Evolutionary conservation across 805 yeast species (phyloP), one percentile per base, ranked within the genome.

Genomic region (Metschnikowia rubicola): DNA sequence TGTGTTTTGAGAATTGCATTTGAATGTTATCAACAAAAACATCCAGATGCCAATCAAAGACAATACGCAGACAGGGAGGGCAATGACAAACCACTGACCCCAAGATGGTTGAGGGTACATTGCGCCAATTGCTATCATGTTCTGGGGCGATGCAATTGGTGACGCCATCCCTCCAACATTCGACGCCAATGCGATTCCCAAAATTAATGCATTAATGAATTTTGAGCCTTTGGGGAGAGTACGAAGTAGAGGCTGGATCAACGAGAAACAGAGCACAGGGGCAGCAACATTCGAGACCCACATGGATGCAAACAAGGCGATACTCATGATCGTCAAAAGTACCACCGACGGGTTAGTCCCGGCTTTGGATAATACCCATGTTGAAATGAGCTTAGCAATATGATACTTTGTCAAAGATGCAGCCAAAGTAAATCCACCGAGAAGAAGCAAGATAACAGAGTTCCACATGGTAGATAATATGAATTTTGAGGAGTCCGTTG

Each of bases 251-350:
- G 81, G 80, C 55, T 71, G 75, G 46, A 76, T 73, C 47, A 77
- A 65, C 2, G 80, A 76, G 54, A 74, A 77, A 53, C 80, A 74
- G 44, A 77, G 66, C 10, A 77, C 81, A 2, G 82, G 81, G 0
- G 81, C 78, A 3, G 82, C 82, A 39, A 77, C 81, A 48, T 77
- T 77, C 2, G 80, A 75, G 13, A 77, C 77, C 82, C 82, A 77
- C 82, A 77, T 77, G 4, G 80, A 75, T 28, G 78, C 70, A 55
- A 77, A 77, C 35, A 76, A 56, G 0, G 81, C 75, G 21, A 77
- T 79, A 33, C 71, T 64, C 80, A 77, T 77, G 47, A 77, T 70
- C 1, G 80, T 71, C 21, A 77, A 58, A 44, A 77, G 63, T 9
- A 77, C 77, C 35, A 67, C 64, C 19, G 76, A 63, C 7, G 82